Percentiles rank a stretch among this genome's conserved stretches.
Evolutionary conservation across 176 grass and related monocot species (phyloP).

Genomic region (Aegilops speltoides): DNA sequence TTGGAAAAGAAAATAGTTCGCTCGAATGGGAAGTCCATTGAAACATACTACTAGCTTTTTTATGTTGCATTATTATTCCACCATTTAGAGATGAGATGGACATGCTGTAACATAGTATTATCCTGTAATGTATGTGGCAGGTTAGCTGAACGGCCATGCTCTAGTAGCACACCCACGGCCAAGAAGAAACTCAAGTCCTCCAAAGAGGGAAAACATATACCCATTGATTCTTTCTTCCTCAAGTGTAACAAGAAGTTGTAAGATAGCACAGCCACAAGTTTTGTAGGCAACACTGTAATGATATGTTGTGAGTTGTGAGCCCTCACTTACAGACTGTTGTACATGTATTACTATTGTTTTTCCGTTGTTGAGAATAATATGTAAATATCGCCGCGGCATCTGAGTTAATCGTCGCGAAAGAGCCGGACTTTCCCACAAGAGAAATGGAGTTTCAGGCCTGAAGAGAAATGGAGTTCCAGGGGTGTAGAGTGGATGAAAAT

Average conservation of each 20-base stretch:
- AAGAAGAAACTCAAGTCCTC: conserved; percentile 65
- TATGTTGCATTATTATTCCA: background rate
- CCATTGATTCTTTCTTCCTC: conserved; percentile 76
- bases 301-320: too few relatives aligned
- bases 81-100: background rate
- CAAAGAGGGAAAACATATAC: conserved; percentile 64
- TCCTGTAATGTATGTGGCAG: conserved; percentile 20
- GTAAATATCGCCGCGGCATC: conserved; percentile 19
- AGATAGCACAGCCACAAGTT: background rate
- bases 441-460: background rate
- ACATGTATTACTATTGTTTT: conserved; percentile 13
- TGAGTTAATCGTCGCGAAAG: too few relatives aligned
- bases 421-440: too few relatives aligned
- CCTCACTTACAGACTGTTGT: background rate
- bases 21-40: background rate
- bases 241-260: conserved; percentile 52
- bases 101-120: background rate
- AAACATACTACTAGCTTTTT: too few relatives aligned
- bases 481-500: background rate
- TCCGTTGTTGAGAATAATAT: background rate
- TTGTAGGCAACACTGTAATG: background rate
- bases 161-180: conserved; percentile 26
- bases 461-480: background rate
- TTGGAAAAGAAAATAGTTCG: background rate
- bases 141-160: conserved; percentile 29